Base-by-base conservation (phyloP, 495 filamentous ascomycete species). In the Trichodelitschia bisporula region DNA sequence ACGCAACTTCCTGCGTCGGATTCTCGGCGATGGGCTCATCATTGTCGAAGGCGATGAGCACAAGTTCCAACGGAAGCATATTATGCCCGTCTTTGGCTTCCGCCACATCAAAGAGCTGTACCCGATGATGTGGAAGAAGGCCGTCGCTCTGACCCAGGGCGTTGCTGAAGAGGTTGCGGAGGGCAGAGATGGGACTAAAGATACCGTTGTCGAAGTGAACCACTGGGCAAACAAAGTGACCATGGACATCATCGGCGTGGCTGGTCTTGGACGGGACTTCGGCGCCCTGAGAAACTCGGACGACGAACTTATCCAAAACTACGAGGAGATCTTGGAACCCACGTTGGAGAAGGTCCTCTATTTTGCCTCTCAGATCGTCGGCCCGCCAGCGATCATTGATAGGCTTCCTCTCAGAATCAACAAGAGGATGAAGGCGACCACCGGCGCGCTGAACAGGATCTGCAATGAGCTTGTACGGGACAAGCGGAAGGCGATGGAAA, bases 331-430 rank as follows among this genome's bases (percentile, higher is more conserved):
- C 32, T 44, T 66, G 2, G 54, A 61, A 23, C 61, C 62, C 0
- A 55, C 53, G 2, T 41, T 34, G 4, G 59, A 60, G 37, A 56
- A 61, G 26, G 48, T 59, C 30, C 41, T 49, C 3, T 59, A 64
- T 25, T 37, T 66, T 26, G 47, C 50, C 1, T 37, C 57, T 36
- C 58, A 62, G 32, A 45, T 65, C 15, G 17, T 58, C 4, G 28
- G 58, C 11, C 43, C 51, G 5, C 31, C 35, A 4, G 36, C 36
- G 29, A 25, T 57, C 6, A 31, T 59, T 4, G 40, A 46, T 13
- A 30, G 19, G 5, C 19, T 50, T 5, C 47, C 47, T 8, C 39
- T 36, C 36, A 43, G 38, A 26, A 18, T 41, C 12, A 44, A 45
- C 20, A 27, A 39, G 19, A 30, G 38, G 9, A 30, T 46, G 15